A percentile compares a stretch with the other conserved stretches of the same genome.
Evolutionary conservation across 2,329 filamentous ascomycete genomes (phyloP).

Genomic region (Penicillium sp.): DNA sequence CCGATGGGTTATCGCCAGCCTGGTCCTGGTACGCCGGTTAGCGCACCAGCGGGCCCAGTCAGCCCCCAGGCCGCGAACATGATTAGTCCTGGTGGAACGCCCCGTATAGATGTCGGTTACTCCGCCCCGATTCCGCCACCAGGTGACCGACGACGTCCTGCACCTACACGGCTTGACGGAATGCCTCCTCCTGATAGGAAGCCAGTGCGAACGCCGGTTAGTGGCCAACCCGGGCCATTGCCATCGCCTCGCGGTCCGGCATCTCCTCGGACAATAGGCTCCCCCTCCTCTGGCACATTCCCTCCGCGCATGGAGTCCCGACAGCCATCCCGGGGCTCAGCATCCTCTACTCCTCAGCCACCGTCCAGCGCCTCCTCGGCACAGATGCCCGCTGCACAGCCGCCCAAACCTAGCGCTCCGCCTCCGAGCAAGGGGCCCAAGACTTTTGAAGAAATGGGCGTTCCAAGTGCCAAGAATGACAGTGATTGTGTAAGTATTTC

Average conservation of each 20-base stretch:
- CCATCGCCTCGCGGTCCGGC: conserved; percentile 16
- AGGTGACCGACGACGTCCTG: conserved; percentile 34
- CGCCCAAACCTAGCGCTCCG: conserved; percentile 25
- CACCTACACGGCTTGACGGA: conserved; percentile 29
- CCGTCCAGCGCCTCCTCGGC: conserved; percentile 30
- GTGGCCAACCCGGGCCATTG: conserved; percentile 23
- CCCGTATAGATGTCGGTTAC: conserved; percentile 49
- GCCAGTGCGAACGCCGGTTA: conserved; percentile 33
- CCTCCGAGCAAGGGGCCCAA: conserved; percentile 74
- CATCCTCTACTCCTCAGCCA: conserved; percentile 45
- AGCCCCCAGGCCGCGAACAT: conserved; percentile 30
- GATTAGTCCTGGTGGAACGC: conserved; percentile 30
- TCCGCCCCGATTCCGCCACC: conserved; percentile 47
- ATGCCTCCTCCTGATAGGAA: conserved; percentile 30
- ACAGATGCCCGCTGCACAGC: conserved; percentile 35
- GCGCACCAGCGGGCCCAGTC: conserved; percentile 26
- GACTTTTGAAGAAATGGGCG: conserved; percentile 98
- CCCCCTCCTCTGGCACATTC: conserved; percentile 30
- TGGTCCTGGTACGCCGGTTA: conserved; percentile 33
- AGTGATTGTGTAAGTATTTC: conserved; percentile 75
- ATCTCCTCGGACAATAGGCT: conserved; percentile 28
- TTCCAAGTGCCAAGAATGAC: conserved; percentile 80
- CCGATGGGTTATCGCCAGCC: conserved; percentile 37
- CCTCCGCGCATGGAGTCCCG: conserved; percentile 36
- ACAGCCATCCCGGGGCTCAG: conserved; percentile 33